Evolutionary conservation across 495 filamentous ascomycete genomes (phyloP).

Genomic region (Filosporella fistucella): DNA sequence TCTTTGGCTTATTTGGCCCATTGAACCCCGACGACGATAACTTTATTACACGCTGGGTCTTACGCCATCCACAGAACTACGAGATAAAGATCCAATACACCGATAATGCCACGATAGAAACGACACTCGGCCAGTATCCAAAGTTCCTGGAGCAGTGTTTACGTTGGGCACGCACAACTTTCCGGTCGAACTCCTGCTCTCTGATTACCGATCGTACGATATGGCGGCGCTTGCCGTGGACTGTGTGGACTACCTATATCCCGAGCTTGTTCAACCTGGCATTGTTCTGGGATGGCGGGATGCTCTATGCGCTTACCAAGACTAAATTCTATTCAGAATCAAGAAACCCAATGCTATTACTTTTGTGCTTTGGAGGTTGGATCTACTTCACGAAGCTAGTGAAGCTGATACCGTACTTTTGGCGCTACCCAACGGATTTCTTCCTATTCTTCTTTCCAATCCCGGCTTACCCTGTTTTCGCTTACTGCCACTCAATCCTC

Average conservation of each 20-base stretch:
- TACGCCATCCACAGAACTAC: conserved; percentile 48
- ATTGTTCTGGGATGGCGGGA: conserved; percentile 53
- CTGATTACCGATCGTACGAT: conserved; percentile 41
- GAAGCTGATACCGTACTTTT: conserved; percentile 54
- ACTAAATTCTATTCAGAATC: not conserved
- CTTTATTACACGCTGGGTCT: conserved; percentile 61
- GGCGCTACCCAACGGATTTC: conserved; percentile 50
- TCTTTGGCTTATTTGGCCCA: conserved; percentile 32
- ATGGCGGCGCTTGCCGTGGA: conserved; percentile 51
- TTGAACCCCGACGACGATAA: conserved; percentile 68
- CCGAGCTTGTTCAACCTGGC: conserved; percentile 57
- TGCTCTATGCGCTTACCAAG: conserved; percentile 9
- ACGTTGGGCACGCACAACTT: conserved; percentile 61
- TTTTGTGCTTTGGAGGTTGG: not conserved
- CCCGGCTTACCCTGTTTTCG: conserved; percentile 52
- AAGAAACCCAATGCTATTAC: not conserved
- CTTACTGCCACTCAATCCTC: conserved; percentile 57
- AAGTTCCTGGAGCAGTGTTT: conserved; percentile 57
- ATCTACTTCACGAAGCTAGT: conserved; percentile 42
- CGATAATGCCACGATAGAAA: conserved; percentile 51
- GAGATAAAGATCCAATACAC: conserved; percentile 60
- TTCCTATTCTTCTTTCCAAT: conserved; percentile 47
- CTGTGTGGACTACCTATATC: conserved; percentile 56
- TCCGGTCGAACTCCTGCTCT: conserved; percentile 55
- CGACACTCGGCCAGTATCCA: conserved; percentile 48